Base-by-base conservation (phyloP, 768 basidiomycete species). In the Kwoniella shandongensis region DNA sequence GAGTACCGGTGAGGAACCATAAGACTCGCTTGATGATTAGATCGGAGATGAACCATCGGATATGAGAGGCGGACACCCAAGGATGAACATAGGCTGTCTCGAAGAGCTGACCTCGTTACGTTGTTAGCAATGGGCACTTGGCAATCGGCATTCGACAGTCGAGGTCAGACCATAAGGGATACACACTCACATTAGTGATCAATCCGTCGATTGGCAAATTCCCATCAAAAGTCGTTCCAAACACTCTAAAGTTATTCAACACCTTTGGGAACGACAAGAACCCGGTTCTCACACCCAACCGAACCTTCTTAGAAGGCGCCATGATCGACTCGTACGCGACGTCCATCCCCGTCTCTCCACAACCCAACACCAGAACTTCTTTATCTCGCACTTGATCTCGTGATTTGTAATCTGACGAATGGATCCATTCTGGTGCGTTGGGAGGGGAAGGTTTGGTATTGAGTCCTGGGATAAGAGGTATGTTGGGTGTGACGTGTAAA, bases 261-360 rank as follows among this genome's bases (percentile, higher is more conserved):
- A 81, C 81, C 59, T 85, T 85, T 0, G 84, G 84, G 67, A 85
- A 83, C 0, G 81, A 83, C 7, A 85, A 70, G 63, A 85, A 85
- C 17, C 83, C 83, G 23, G 78, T 78, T 38, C 83, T 76, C 29
- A 82, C 78, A 61, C 83, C 84, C 29, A 86, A 73, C 6, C 80
- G 79, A 0, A 82, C 82, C 64, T 83, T 79, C 51, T 79, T 78
- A 3, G 83, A 81, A 1, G 80, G 80, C 0, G 81, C 81, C 62
- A 84, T 81, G 49, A 77, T 60, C 0, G 63, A 61, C 56, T 77
- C 78, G 55, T 79, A 79, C 1, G 68, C 82, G 17, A 86, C 70
- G 61, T 86, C 84, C 81, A 84, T 82, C 1, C 83, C 83, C 4
- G 84, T 86, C 69, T 86, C 84, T 1, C 84, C 84, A 10, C 80